phyloP scores from a whole-genome alignment of 164 flowering plant genomes.

The Magnolia officinalis region DNA sequence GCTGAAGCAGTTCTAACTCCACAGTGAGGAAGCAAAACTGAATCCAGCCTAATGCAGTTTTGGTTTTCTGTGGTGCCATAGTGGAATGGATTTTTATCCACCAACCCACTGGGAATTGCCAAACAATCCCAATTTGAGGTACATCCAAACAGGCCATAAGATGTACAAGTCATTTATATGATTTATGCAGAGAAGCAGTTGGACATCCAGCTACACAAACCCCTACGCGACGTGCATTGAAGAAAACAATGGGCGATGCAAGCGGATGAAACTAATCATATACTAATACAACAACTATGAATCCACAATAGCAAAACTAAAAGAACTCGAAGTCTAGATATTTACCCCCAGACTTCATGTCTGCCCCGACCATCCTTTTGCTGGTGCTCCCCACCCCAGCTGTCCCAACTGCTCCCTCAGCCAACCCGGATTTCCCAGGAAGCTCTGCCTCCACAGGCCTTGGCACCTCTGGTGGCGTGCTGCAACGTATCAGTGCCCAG shows the following conservation, averaged over 20 bases:
- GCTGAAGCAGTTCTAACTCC: too few relatives aligned
- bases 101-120: too few relatives aligned
- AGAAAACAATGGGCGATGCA: not conserved
- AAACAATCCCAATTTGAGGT: too few relatives aligned
- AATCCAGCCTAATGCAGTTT: too few relatives aligned
- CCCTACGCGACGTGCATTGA: not conserved
- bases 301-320: constrained; percentile 1
- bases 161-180: too few relatives aligned
- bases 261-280: not conserved
- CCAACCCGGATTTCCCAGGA: constrained; percentile 22
- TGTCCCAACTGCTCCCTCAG: constrained; percentile 11
- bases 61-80: too few relatives aligned
- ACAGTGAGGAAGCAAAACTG: too few relatives aligned
- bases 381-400: constrained; percentile 23
- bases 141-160: too few relatives aligned
- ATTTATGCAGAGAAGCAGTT: not conserved
- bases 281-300: not conserved
- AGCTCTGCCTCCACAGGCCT: constrained; percentile 24
- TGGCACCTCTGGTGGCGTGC: constrained; percentile 58
- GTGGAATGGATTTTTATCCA: too few relatives aligned
- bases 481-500: constrained; percentile 74
- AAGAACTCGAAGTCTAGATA: constrained; percentile 39
- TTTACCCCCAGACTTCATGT: constrained; percentile 34
- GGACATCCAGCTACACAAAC: not conserved
- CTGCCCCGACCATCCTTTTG: constrained; percentile 32